These are phyloP conservation scores for Kurtzmaniella fragi DNA, from an alignment of 805 yeast species.

Conservation along the genomic window DNA sequence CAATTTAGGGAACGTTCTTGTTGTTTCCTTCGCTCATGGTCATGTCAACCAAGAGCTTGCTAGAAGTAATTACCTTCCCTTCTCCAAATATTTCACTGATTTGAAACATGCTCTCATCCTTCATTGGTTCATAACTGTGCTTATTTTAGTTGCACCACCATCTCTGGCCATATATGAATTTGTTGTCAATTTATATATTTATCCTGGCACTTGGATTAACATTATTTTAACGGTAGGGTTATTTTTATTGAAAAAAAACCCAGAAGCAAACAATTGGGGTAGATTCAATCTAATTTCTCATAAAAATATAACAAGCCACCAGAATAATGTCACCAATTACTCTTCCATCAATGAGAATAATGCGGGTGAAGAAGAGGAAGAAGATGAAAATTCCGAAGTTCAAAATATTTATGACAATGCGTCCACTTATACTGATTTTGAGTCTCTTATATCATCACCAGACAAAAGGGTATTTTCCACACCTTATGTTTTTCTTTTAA, in stretches of 20 bases:
- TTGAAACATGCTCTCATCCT: conserved; percentile 41
- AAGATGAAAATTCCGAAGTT: conserved; percentile 13
- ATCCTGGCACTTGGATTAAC: conserved; percentile 61
- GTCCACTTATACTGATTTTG: conserved; percentile 7
- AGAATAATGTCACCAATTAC: conserved; percentile 6
- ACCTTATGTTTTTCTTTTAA: conserved; percentile 23
- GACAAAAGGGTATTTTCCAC: conserved; percentile 15
- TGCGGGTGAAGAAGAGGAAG: conserved; percentile 3
- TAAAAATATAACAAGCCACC: neutral
- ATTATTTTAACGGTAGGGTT: conserved; percentile 49
- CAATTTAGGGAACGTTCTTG: conserved; percentile 60
- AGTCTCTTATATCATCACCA: conserved; percentile 5
- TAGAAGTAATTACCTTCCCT: conserved; percentile 47
- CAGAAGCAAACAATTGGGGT: conserved; percentile 38
- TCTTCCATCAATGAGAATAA: conserved; percentile 1
- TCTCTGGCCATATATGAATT: conserved; percentile 61
- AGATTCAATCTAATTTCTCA: conserved; percentile 11
- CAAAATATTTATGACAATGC: conserved; percentile 12
- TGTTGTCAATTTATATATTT: conserved; percentile 56
- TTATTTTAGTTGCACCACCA: conserved; percentile 54
- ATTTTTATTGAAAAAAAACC: conserved; percentile 43
- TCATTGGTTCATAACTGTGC: conserved; percentile 53
- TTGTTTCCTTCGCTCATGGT: conserved; percentile 58
- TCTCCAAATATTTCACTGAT: conserved; percentile 40
- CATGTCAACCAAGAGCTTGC: conserved; percentile 57